Evolutionary conservation across 176 grass and related monocot genomes (phyloP).

Genomic region (Themeda triandra): DNA sequence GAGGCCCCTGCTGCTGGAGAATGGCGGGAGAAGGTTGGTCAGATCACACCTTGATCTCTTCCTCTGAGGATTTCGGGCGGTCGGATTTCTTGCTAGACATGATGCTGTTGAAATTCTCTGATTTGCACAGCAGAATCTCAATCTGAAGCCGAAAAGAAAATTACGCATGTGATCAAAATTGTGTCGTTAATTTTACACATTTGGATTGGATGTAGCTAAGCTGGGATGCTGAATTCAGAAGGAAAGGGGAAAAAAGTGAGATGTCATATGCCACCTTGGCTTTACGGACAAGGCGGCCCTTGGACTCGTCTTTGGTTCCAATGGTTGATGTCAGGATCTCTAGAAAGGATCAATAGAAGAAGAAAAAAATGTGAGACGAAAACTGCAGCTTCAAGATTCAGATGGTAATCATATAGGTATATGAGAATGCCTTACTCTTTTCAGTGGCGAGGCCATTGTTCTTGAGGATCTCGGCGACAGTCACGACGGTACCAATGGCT

Average conservation of each 20-base stretch:
- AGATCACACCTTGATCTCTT: constrained; percentile 49
- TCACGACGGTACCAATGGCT: constrained; percentile 88
- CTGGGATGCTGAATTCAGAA: not conserved
- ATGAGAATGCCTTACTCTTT: constrained; percentile 45
- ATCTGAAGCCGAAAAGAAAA: constrained; percentile 49
- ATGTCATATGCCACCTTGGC: constrained; percentile 54
- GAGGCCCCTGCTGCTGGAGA: not conserved
- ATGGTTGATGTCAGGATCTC: constrained; percentile 91
- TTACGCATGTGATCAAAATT: not conserved
- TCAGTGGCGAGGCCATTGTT: constrained; percentile 78
- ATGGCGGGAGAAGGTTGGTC: not conserved
- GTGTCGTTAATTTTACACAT: not conserved
- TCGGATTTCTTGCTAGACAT: constrained; percentile 55
- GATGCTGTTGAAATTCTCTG: constrained; percentile 62
- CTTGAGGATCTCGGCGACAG: constrained; percentile 91
- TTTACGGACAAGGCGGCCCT: constrained; percentile 84
- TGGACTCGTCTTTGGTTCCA: constrained; percentile 72
- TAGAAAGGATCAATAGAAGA: not conserved
- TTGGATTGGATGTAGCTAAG: not conserved
- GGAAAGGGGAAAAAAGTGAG: not conserved
- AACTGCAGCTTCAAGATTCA: not conserved
- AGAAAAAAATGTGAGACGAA: not conserved
- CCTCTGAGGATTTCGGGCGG: constrained; percentile 36
- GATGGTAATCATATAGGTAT: not conserved
- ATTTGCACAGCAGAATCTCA: constrained; percentile 79